Evolutionary conservation across 2,329 filamentous ascomycete species (phyloP).

Genomic region (Penicillium capsulatum): DNA sequence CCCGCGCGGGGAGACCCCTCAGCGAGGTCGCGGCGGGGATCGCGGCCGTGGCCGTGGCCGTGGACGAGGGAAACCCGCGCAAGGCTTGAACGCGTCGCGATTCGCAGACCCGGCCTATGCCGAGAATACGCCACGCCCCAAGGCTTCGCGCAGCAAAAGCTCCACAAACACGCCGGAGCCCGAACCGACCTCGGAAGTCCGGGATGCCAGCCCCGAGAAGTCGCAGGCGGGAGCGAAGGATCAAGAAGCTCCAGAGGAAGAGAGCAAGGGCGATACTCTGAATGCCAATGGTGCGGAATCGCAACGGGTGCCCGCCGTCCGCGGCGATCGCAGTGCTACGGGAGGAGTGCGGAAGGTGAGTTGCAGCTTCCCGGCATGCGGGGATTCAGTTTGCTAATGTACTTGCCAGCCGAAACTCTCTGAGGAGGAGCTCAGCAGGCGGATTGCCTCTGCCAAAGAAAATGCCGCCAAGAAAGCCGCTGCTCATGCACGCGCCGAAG

Average conservation of each 20-base stretch:
- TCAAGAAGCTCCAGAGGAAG: slow-evolving; percentile 7
- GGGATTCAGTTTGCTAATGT: slow-evolving; percentile 20
- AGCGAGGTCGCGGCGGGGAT: slow-evolving; percentile 30
- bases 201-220: slow-evolving; percentile 8
- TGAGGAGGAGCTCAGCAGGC: slow-evolving; percentile 59
- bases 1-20: slow-evolving; percentile 23
- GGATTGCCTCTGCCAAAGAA: slow-evolving; percentile 58
- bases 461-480: slow-evolving; percentile 58
- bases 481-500: slow-evolving; percentile 62
- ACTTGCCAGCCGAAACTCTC: slow-evolving; percentile 55
- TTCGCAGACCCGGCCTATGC: slow-evolving; percentile 17
- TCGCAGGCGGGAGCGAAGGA: slow-evolving; percentile 10
- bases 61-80: slow-evolving; percentile 22
- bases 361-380: not conserved
- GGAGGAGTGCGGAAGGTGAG: slow-evolving; percentile 49
- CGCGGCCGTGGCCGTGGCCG: slow-evolving; percentile 30
- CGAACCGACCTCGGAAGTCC: slow-evolving; percentile 10
- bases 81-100: slow-evolving; percentile 9
- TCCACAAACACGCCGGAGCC: slow-evolving; percentile 8
- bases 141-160: not conserved
- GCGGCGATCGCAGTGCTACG: slow-evolving; percentile 53
- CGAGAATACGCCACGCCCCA: slow-evolving; percentile 6
- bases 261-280: slow-evolving; percentile 9
- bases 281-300: slow-evolving; percentile 20
- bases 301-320: slow-evolving; percentile 45